Evolutionary conservation across 345 rosid species (phyloP), one percentile per base, ranked within the genome.

Genomic region (Acer yangbiense): DNA sequence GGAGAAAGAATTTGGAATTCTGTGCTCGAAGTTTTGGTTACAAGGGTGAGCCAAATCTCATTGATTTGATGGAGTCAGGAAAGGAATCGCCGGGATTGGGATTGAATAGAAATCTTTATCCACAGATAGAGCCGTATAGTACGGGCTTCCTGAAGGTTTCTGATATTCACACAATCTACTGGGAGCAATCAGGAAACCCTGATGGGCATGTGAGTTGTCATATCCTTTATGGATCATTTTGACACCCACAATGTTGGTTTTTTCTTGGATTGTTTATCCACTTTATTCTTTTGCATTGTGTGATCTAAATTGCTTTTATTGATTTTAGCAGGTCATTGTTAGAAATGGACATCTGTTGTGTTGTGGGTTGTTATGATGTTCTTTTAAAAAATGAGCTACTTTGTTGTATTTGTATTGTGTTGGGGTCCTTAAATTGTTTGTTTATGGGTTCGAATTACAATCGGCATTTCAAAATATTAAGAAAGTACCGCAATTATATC

Each of bases 111-210:
- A 82, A 75, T 35, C 88, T 91, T 68, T 94, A 92, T 81, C 71
- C 95, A 32, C 82, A 77, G 23, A 77, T 94, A 18, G 97, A 94
- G 83, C 99, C 98, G 0, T 92, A 88, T 75, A 79, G 81, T 69
- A 76, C 85, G 7, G 98, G 97, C 20, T 82, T 77, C 85, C 84
- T 96, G 73, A 89, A 91, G 85, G 98, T 94, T 82, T 96, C 97
- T 20, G 92, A 90, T 81, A 77, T 88, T 73, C 99, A 92, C 63
- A 77, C 91, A 29, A 77, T 94, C 71, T 92, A 91, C 77, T 92
- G 90, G 88, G 99, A 94, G 79, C 99, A 94, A 81, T 92, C 99
- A 2, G 97, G 98, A 77, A 95, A 94, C 54, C 99, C 98, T 4
- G 79, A 78, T 80, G 99, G 99, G 32, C 86, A 92, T 71, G 99